phyloP scores from a whole-genome alignment of 192 early-diverging fungal genomes.

The Chytriomyces sp. region DNA sequence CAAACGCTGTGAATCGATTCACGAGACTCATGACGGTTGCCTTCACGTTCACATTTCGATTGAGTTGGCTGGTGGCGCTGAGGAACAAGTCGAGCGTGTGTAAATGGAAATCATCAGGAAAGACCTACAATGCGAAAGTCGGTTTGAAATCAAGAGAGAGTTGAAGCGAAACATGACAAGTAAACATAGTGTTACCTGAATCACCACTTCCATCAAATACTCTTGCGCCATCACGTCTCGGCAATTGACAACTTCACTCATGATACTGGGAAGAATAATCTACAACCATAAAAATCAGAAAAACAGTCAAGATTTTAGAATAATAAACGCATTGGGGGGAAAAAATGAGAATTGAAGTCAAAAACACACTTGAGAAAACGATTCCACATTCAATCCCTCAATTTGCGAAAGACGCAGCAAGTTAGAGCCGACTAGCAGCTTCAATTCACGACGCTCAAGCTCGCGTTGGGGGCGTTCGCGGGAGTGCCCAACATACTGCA shows the following conservation, averaged over 20 bases:
- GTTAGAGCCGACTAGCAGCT: conserved; percentile 96
- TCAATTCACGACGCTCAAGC: conserved; percentile 91
- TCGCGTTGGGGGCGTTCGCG: conserved; percentile 94
- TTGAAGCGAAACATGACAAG: conserved; percentile 89
- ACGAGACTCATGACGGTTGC: conserved; percentile 94
- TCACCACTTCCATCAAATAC: conserved; percentile 99
- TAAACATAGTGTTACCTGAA: conserved; percentile 72
- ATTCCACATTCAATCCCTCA: conserved; percentile 80
- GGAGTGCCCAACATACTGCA: conserved; percentile 95
- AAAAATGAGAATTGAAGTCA: background rate
- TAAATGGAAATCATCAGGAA: conserved; percentile 96
- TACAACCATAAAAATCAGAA: conserved; percentile 26
- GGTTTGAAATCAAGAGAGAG: conserved; percentile 74
- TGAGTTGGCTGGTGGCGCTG: conserved; percentile 86
- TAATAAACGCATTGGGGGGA: background rate
- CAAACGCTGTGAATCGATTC: conserved; percentile 92
- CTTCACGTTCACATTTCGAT: conserved; percentile 94
- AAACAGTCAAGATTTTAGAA: background rate
- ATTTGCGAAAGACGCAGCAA: conserved; percentile 92
- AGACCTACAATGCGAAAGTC: conserved; percentile 63
- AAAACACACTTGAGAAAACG: background rate
- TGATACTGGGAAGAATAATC: conserved; percentile 86
- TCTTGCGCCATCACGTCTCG: conserved; percentile 98
- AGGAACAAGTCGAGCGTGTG: conserved; percentile 87
- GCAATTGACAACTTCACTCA: conserved; percentile 97